Evolutionary conservation across 139 green algal species (phyloP), one percentile per base, ranked within the genome.

Genomic region (Yamagishiella unicocca): DNA sequence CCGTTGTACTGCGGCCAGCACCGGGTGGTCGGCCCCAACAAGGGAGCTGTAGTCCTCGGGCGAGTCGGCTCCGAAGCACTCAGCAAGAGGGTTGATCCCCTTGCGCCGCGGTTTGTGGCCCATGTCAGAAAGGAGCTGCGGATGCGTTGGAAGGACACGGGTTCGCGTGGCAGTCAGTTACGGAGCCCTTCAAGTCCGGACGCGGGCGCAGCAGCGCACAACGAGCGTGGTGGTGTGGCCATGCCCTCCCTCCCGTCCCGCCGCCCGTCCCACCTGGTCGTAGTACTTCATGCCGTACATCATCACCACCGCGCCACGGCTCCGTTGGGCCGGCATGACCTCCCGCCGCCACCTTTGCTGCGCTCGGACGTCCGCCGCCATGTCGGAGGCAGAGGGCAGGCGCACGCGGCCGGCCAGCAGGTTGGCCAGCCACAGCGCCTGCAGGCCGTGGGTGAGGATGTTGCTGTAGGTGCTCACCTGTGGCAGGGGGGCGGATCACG

Each of bases 341-440:
- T 38, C 27, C 25, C 53, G 71, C 33, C 45, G 71, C 91, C 79
- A 89, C 22, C 78, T 27, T 62, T 85, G 79, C 61, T 85, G 79
- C 62, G 29, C 45, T 1, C 81, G 71, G 2, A 90, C 31, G 37
- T 90, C 87, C 12, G 74, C 81, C 58, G 33, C 70, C 87, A 90
- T 90, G 4, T 19, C 80, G 6, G 67, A 29, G 4, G 35, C 3
- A 0, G 12, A 9, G 6, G 82, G 82, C 50, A 89, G 82, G n/a
- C 31, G 12, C 50, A 89, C 42, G 42, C 31, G 19, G 29, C 74
- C 82, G 3, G 62, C 33, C 38, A 89, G 37, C 31, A 77, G 64
- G n/a, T 53, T 40, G 1, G 62, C 74, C 66, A 91, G 54, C 88
- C 88, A 91, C 88, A 83, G 55, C 24, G 88, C 82, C 82, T 90